phyloP scores from a whole-genome alignment of 2,329 filamentous ascomycete species.

The Talaromyces piceae region DNA sequence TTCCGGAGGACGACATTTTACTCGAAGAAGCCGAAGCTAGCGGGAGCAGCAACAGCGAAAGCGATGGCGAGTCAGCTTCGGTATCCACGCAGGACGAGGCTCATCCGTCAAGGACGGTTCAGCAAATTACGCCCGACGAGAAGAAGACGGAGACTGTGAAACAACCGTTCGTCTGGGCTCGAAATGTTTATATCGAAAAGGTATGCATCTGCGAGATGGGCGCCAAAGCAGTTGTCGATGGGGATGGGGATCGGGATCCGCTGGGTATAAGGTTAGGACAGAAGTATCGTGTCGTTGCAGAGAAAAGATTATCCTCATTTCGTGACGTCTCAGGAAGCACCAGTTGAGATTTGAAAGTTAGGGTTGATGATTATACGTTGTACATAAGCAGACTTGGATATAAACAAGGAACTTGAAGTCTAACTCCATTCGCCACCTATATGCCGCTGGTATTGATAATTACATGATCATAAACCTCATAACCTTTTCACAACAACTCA shows the following conservation, averaged over 20 bases:
- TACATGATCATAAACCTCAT: neutral
- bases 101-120: conserved; percentile 6
- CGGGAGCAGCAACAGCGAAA: conserved; percentile 4
- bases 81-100: conserved; percentile 8
- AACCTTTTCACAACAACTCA: conserved; percentile 29
- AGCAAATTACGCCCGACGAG: neutral
- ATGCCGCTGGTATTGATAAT: neutral
- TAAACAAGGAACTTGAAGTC: neutral
- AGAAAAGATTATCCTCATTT: conserved; percentile 20
- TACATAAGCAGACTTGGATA: too few species aligned
- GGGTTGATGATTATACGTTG: too few species aligned
- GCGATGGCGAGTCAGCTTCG: conserved; percentile 1
- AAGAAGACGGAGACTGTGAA: conserved; percentile 14
- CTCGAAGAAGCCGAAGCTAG: neutral
- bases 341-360: too few species aligned
- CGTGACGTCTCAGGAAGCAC: too few species aligned
- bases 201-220: conserved; percentile 84
- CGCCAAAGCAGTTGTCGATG: conserved; percentile 56
- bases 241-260: conserved; percentile 19
- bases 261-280: conserved; percentile 44
- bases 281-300: conserved; percentile 45
- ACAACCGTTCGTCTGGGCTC: conserved; percentile 59
- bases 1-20: neutral
- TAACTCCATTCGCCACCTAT: neutral
- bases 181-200: conserved; percentile 57